Conservation (phyloP, 352 stramenopile genomes). For the Pythium angustatum region DNA sequence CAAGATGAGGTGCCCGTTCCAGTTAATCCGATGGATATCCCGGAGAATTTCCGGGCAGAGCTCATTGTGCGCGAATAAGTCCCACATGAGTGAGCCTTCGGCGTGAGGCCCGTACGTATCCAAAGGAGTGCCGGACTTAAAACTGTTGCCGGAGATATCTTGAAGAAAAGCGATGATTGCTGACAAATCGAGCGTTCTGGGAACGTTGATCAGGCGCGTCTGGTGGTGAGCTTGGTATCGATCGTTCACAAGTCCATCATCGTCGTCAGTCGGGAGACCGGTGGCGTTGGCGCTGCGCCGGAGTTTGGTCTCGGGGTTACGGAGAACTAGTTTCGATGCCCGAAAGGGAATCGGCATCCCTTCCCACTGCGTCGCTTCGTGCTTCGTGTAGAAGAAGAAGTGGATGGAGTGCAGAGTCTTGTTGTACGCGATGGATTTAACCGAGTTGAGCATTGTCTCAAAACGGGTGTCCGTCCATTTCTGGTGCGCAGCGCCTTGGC, state of each 20-base stretch:
- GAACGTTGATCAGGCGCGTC: constrained; percentile 9
- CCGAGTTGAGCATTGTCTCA: background rate
- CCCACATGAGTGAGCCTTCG: constrained; percentile 14
- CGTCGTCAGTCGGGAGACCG: background rate
- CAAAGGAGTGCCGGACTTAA: constrained; percentile 6
- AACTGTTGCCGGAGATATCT: background rate
- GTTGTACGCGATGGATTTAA: constrained; percentile 16
- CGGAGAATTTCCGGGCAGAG: background rate
- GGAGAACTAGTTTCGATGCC: background rate
- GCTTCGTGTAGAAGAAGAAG: constrained; percentile 16
- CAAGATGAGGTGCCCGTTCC: constrained; percentile 7
- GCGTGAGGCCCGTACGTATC: constrained; percentile 16
- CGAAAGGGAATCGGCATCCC: constrained; percentile 7
- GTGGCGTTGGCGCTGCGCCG: background rate
- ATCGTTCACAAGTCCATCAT: constrained; percentile 11
- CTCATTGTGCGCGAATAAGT: background rate
- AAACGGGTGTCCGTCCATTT: background rate
- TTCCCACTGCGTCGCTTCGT: constrained; percentile 5
- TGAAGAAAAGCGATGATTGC: background rate
- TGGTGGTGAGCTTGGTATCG: too few relatives aligned
- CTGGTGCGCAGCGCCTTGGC: background rate
- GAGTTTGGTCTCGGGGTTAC: constrained; percentile 5
- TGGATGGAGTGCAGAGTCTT: constrained; percentile 4
- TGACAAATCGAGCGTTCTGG: background rate
- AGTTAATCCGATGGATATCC: constrained; percentile 12